A percentile compares a stretch with the other conserved stretches of the same genome.
Conservation (phyloP, 2,329 filamentous ascomycete genomes). For the Aureobasidium zeae region DNA sequence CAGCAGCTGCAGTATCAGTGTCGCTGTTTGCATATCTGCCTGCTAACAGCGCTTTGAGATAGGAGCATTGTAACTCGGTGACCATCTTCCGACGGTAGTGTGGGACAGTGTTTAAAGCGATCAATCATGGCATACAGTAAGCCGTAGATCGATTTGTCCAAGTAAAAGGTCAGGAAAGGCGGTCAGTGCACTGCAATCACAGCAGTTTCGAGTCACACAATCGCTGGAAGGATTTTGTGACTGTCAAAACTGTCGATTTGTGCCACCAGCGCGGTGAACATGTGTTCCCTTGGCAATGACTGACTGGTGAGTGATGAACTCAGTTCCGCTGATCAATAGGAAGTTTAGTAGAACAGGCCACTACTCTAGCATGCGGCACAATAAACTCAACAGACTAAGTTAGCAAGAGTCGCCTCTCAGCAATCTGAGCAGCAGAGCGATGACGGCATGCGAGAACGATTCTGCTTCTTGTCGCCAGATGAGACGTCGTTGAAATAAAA, state of each 20-base stretch:
- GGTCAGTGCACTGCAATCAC: neutral
- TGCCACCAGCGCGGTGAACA: slow-evolving; percentile 4
- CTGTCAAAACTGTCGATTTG: slow-evolving; percentile 8
- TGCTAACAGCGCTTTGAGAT: no score
- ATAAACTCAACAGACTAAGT: neutral
- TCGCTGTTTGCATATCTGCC: no score
- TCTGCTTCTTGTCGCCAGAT: neutral
- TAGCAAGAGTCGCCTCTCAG: neutral
- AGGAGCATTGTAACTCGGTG: no score
- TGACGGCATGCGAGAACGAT: slow-evolving; percentile 1
- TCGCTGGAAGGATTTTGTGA: slow-evolving; percentile 2
- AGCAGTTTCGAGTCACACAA: neutral
- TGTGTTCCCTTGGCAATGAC: slow-evolving; percentile 11
- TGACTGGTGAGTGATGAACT: neutral
- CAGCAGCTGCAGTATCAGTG: no score
- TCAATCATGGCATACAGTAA: neutral
- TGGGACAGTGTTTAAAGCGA: no score
- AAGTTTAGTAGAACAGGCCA: no score
- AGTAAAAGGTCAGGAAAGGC: no score
- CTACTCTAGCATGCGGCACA: neutral
- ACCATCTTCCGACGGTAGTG: no score
- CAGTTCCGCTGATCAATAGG: slow-evolving; percentile 6
- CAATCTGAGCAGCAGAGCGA: neutral
- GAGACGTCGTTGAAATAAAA: slow-evolving; percentile 13
- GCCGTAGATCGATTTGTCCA: no score